A percentile compares a stretch with the other conserved stretches of the same genome.
These are phyloP conservation scores for Oleoguttula mirabilis DNA, from an alignment of 495 filamentous ascomycete genomes.

Conservation along the genomic window DNA sequence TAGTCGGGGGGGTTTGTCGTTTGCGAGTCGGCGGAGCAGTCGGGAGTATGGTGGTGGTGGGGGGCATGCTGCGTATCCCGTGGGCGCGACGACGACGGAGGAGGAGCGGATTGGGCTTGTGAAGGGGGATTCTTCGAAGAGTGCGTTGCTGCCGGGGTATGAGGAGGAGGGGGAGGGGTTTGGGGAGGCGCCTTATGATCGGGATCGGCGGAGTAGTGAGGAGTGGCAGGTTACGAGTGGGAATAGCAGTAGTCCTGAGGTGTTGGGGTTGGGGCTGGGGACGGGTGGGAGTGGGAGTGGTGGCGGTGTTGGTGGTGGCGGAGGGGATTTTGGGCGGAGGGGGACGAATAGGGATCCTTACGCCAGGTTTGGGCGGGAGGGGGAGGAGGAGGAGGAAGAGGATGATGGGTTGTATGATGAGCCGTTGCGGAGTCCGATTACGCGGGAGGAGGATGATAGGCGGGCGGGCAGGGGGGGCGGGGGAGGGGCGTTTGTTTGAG, in stretches of 20 bases:
- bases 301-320: no score
- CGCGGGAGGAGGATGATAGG: constrained; percentile 26
- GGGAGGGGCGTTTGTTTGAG: constrained; percentile 4
- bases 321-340: constrained; percentile 10
- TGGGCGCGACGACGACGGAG: constrained; percentile 52
- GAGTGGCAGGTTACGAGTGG: constrained; percentile 17
- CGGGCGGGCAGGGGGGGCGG: constrained; percentile 18
- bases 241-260: constrained; percentile 1
- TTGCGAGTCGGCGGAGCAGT: constrained; percentile 35
- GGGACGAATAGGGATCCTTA: constrained; percentile 12
- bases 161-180: constrained; percentile 1
- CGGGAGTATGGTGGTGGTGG: constrained; percentile 26
- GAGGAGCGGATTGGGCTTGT: constrained; percentile 85
- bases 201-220: constrained; percentile 5
- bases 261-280: no score
- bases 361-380: no score
- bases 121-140: constrained; percentile 12
- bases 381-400: constrained; percentile 7
- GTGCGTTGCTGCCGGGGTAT: not conserved
- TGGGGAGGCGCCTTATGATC: not conserved
- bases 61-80: constrained; percentile 24
- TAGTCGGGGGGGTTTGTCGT: constrained; percentile 31
- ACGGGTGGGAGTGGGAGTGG: no score
- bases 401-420: constrained; percentile 13
- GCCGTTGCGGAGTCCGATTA: constrained; percentile 13